These are phyloP conservation scores for Ophiocordyceps australis DNA, from an alignment of 2,329 filamentous ascomycete species.

Conservation along the genomic window DNA sequence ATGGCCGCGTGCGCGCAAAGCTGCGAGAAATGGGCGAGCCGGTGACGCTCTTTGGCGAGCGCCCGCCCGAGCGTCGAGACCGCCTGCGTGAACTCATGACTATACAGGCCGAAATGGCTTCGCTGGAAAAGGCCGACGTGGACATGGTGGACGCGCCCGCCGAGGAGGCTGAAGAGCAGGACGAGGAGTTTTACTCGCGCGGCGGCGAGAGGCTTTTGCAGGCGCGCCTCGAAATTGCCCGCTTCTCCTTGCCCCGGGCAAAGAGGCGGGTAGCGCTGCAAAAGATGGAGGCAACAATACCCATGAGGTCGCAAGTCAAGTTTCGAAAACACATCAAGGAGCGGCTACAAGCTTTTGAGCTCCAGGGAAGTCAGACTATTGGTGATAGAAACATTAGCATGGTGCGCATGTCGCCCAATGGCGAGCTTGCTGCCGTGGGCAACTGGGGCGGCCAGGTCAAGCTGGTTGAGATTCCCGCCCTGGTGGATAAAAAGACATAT, in stretches of 20 bases:
- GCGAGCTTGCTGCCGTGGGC: conserved; percentile 68
- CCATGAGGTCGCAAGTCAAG: conserved; percentile 77
- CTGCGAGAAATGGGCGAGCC: conserved; percentile 83
- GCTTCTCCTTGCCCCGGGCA: conserved; percentile 68
- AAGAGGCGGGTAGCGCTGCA: conserved; percentile 62
- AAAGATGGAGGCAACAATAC: conserved; percentile 64
- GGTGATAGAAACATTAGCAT: conserved; percentile 85
- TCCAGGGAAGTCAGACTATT: conserved; percentile 85
- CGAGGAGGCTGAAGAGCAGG: conserved; percentile 51
- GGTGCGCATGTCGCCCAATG: conserved; percentile 75
- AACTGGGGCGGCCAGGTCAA: conserved; percentile 89
- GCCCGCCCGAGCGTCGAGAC: conserved; percentile 68
- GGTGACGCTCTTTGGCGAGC: conserved; percentile 87
- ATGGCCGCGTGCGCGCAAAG: conserved; percentile 63
- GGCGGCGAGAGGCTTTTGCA: conserved; percentile 58
- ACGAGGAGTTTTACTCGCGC: conserved; percentile 91
- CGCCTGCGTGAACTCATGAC: conserved; percentile 68
- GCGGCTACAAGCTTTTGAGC: conserved; percentile 61
- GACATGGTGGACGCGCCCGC: conserved; percentile 40
- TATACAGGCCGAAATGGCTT: conserved; percentile 47
- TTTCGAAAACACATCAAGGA: conserved; percentile 83
- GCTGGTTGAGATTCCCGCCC: conserved; percentile 63
- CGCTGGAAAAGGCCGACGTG: conserved; percentile 36
- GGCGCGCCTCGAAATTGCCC: conserved; percentile 62
- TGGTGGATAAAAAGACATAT: conserved; percentile 58